phyloP scores from a whole-genome alignment of 2,329 filamentous ascomycete genomes.

The Fusarium verrucosum region DNA sequence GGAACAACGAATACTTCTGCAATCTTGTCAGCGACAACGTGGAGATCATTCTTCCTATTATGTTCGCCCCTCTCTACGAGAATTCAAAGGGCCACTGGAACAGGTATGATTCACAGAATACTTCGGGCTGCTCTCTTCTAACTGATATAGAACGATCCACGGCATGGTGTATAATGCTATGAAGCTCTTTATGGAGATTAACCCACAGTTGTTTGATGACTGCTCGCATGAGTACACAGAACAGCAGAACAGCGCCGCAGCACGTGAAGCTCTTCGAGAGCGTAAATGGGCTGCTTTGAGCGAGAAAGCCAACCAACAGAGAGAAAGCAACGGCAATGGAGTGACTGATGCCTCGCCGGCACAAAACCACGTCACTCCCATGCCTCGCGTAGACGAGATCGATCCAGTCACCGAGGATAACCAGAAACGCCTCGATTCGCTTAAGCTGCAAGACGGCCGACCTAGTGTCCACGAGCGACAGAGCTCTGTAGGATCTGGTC shows the following conservation, averaged over 20 bases:
- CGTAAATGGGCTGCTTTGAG: constrained; percentile 89
- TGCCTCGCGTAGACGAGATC: constrained; percentile 73
- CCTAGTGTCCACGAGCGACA: constrained; percentile 67
- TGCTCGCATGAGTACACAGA: constrained; percentile 99
- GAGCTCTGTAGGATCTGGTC: constrained; percentile 64
- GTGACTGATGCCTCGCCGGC: constrained; percentile 45
- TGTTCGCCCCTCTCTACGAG: constrained; percentile 98
- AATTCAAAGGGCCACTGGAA: constrained; percentile 99
- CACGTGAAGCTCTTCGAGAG: constrained; percentile 82
- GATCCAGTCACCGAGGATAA: constrained; percentile 84
- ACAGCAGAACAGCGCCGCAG: constrained; percentile 90
- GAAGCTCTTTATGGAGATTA: constrained; percentile 99
- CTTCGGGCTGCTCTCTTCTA: neutral
- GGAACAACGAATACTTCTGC: constrained; percentile 99
- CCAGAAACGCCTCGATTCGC: constrained; percentile 85
- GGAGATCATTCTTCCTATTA: constrained; percentile 96
- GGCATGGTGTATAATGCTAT: constrained; percentile 99
- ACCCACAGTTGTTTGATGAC: constrained; percentile 97
- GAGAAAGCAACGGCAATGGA: constrained; percentile 51
- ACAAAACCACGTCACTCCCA: constrained; percentile 52
- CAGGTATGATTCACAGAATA: constrained; percentile 66
- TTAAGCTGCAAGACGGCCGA: constrained; percentile 86
- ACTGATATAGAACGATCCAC: constrained; percentile 81
- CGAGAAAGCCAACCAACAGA: constrained; percentile 79
- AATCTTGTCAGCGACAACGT: constrained; percentile 99